Base-by-base conservation (phyloP, 1,139 yeast genomes). In the Suhomyces wounanorum region DNA sequence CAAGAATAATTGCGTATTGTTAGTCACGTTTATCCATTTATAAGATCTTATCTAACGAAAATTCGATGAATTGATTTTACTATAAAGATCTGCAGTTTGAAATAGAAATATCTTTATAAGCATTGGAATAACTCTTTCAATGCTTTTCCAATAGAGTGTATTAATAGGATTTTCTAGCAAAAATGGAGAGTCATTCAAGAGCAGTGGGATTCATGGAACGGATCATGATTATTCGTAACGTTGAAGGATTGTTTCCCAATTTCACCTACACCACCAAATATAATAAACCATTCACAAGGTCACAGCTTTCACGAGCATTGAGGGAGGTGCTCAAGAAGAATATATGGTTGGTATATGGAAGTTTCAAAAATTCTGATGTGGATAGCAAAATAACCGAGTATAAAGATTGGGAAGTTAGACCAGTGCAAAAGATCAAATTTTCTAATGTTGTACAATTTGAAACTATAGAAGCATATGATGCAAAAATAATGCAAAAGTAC, bases 181-280 rank as follows among this genome's bases (percentile, higher is more conserved):
- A 14, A 30, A 40, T 45, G 44, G 39, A 16, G 8, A 43, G 31
- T 9, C n/a, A 9, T 28, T 25, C 44, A 11, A 45, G 48, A 36
- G 42, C 36, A 17, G 30, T 14, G 7, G 44, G 52, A 11, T 39
- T 13, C 28, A n/a, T 45, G 17, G 52, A 44, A 18, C 13, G 64
- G 28, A 65, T 57, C 50, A 64, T 65, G 52, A 57, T 71, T 37
- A 62, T 68, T 53, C 55, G 73, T 30, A 65, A 65, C 31, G 46
- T 56, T 3, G 59, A 59, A 38, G 48, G 51, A 1, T 53, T 54
- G 44, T 72, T 69, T 48, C 53, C 67, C 13, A 71, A 70, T 52
- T 69, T 67, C 55, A 65, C 61, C 40, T 52, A 71, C 11, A 57
- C 67, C 3, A 72, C 63, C 3, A 55, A 58, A 28, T 69, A 66